Evolutionary conservation across 768 basidiomycete species (phyloP).

Genomic region (Tubosaeta sp.): DNA sequence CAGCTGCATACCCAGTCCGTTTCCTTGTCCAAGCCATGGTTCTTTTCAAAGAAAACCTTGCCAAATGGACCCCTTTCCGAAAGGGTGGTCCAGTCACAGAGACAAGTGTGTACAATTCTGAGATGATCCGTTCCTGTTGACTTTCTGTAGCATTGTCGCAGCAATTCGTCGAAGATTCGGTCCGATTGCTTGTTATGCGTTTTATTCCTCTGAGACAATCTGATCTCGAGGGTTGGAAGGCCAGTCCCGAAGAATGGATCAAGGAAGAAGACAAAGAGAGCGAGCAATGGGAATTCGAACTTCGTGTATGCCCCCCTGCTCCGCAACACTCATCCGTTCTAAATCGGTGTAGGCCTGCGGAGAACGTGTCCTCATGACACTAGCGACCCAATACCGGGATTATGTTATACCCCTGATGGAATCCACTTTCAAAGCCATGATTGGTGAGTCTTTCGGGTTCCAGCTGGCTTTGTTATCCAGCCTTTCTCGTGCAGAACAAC

Average conservation of each 20-base stretch:
- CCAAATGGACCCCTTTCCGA: constrained; percentile 67
- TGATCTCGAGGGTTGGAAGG: constrained; percentile 81
- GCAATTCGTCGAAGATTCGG: constrained; percentile 71
- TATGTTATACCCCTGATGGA: constrained; percentile 66
- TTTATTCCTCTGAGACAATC: constrained; percentile 80
- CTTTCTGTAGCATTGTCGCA: constrained; percentile 50
- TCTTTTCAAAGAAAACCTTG: constrained; percentile 77
- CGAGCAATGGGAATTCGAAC: constrained; percentile 91
- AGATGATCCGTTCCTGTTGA: constrained; percentile 6
- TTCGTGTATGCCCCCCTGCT: constrained; percentile 57
- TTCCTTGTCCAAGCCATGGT: constrained; percentile 84
- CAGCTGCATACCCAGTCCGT: constrained; percentile 69
- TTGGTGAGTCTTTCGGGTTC: constrained; percentile 37
- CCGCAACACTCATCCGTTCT: neutral
- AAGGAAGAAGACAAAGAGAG: constrained; percentile 85
- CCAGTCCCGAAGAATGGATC: constrained; percentile 94
- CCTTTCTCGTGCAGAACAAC: constrained; percentile 33
- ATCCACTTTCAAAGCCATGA: constrained; percentile 54
- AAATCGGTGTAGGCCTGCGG: constrained; percentile 68
- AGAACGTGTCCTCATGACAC: constrained; percentile 84
- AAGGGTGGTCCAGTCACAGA: constrained; percentile 58
- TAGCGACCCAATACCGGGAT: constrained; percentile 65
- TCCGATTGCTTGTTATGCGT: constrained; percentile 70
- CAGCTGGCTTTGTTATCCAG: neutral
- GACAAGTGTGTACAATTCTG: constrained; percentile 41